Evolutionary conservation across 1,284 basidiomycete genomes (phyloP).

Genomic region (Naganishia liquefaciens): DNA sequence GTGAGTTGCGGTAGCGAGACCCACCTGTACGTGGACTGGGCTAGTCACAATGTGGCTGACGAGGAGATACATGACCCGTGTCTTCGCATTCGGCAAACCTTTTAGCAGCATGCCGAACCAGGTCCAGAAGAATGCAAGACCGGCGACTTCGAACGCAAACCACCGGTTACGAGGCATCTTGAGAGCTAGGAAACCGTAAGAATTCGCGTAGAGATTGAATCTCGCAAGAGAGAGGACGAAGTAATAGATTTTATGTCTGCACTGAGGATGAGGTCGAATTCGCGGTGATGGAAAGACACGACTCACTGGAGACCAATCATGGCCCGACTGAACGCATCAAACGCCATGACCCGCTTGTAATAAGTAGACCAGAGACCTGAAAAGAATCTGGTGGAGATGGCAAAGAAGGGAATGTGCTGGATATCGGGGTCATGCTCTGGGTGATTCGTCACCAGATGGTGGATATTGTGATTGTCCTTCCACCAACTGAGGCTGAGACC

Average conservation of each 20-base stretch:
- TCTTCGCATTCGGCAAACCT: constrained; percentile 51
- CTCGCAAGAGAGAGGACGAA: constrained; percentile 85
- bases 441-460: constrained; percentile 96
- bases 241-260: constrained; percentile 83
- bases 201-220: constrained; percentile 92
- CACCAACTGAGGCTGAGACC: constrained; percentile 97
- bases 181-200: constrained; percentile 69
- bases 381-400: constrained; percentile 85
- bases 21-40: constrained; percentile 60
- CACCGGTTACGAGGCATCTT: constrained; percentile 53
- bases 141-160: constrained; percentile 56
- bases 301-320: constrained; percentile 70
- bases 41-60: constrained; percentile 59
- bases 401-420: constrained; percentile 94
- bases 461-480: constrained; percentile 98
- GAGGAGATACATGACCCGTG: constrained; percentile 57
- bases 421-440: constrained; percentile 90
- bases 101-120: constrained; percentile 58
- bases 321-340: constrained; percentile 69
- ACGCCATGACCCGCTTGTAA: constrained; percentile 82
- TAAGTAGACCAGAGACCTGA: constrained; percentile 87
- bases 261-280: background rate
- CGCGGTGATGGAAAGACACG: too few species aligned
- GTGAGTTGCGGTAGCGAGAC: constrained; percentile 26
- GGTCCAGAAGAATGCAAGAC: constrained; percentile 58